A percentile compares a stretch with the other conserved stretches of the same genome.
Conservation (phyloP, 257 asterid species). For the Leonotis leonurus region DNA sequence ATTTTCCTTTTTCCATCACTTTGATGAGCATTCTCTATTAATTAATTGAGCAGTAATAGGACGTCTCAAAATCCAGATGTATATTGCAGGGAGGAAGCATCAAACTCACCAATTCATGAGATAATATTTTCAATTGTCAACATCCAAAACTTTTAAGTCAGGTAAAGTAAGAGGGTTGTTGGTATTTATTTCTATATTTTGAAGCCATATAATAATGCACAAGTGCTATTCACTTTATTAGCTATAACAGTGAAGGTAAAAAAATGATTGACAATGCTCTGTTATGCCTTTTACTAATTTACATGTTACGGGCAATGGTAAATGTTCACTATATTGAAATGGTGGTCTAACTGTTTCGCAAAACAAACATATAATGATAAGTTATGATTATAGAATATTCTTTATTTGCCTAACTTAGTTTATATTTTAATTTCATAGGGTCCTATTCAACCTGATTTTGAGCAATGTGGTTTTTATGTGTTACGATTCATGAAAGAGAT, state of each 20-base stretch:
- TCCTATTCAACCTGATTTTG: too few species aligned
- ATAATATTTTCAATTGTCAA: conserved; percentile 74
- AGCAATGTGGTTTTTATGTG: too few species aligned
- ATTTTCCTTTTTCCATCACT: not conserved
- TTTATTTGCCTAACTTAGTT: too few species aligned
- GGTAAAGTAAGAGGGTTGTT: conserved; percentile 36
- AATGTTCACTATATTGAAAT: too few species aligned
- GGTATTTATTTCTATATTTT: conserved; percentile 1
- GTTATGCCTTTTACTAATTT: too few species aligned
- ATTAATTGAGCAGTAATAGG: not conserved
- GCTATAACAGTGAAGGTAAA: not conserved
- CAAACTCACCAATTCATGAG: conserved; percentile 52
- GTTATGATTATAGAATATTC: too few species aligned
- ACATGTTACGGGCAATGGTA: too few species aligned
- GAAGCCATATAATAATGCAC: conserved; percentile 5
- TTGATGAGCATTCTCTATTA: not conserved
- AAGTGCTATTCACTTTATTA: not conserved
- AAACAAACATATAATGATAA: too few species aligned
- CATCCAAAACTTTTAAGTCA: conserved; percentile 92
- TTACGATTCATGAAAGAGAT: too few species aligned
- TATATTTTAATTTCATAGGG: too few species aligned
- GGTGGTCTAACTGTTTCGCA: too few species aligned
- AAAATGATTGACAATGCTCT: not conserved
- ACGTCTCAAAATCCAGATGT: not conserved
- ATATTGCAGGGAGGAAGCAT: conserved; percentile 57